These are phyloP conservation scores for Diaporthe longicolla DNA, from an alignment of 2,329 filamentous ascomycete genomes.

Conservation along the genomic window DNA sequence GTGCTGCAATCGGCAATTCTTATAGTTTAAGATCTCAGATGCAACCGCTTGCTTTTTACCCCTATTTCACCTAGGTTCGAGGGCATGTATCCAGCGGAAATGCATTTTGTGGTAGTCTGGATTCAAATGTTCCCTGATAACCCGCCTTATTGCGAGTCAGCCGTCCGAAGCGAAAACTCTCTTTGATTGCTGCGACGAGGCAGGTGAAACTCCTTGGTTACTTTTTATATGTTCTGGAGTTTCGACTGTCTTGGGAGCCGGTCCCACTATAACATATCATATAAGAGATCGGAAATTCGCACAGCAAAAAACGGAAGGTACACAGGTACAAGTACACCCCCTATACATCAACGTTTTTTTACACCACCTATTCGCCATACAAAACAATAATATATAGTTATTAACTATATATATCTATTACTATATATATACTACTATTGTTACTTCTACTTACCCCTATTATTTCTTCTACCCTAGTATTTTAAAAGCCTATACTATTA, in stretches of 20 bases:
- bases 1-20: neutral
- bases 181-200: slow-evolving; percentile 15
- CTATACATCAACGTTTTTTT: too few relatives aligned
- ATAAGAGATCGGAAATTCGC: too few relatives aligned
- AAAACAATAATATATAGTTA: too few relatives aligned
- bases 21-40: slow-evolving; percentile 1
- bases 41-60: neutral
- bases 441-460: too few relatives aligned
- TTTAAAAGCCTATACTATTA: too few relatives aligned
- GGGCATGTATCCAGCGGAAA: neutral
- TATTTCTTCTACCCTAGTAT: too few relatives aligned
- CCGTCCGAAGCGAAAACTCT: slow-evolving; percentile 19
- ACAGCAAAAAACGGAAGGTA: too few relatives aligned
- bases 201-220: slow-evolving; percentile 8
- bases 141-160: slow-evolving; percentile 16
- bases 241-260: neutral
- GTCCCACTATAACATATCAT: neutral
- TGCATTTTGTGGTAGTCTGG: neutral
- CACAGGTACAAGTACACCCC: too few relatives aligned
- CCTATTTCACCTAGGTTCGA: neutral
- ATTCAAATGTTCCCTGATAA: slow-evolving; percentile 4
- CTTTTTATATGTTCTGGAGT: neutral
- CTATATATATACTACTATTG: too few relatives aligned
- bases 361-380: too few relatives aligned
- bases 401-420: too few relatives aligned